These are phyloP conservation scores for Skeletonema tropicum DNA, from an alignment of 108 stramenopile species.

Conservation along the genomic window DNA sequence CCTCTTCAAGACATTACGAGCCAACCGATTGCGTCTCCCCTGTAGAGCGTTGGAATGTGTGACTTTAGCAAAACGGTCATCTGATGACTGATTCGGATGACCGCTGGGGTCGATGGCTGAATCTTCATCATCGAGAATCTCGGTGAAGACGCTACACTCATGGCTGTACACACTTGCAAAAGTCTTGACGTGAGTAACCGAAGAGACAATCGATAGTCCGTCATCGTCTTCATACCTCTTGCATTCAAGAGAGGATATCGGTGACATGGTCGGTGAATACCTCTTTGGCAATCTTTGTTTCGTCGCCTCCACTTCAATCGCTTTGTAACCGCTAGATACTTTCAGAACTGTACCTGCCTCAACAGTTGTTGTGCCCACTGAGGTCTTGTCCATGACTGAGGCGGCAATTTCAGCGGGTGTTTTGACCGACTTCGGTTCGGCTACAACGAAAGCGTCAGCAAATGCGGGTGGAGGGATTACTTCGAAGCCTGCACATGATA, in stretches of 20 bases:
- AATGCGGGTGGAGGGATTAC: neutral
- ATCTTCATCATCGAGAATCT: neutral
- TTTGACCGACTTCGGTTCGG: neutral
- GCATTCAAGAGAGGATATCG: neutral
- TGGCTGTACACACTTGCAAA: neutral
- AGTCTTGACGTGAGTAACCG: neutral
- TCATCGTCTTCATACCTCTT: constrained; percentile 2
- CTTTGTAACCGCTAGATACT: neutral
- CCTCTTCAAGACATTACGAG: neutral
- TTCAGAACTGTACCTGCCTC: neutral
- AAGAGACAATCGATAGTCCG: neutral
- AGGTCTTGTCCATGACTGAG: neutral
- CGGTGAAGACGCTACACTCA: neutral
- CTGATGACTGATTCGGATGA: too few relatives aligned
- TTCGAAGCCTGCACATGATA: neutral
- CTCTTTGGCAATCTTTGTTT: neutral
- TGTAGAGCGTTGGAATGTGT: neutral
- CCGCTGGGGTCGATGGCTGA: neutral
- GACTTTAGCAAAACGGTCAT: neutral
- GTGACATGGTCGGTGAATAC: neutral
- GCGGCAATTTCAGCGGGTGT: neutral
- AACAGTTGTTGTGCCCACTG: neutral
- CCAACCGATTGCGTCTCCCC: neutral
- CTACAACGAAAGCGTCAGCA: neutral
- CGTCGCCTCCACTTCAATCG: neutral